Percentiles rank a stretch among this genome's conserved stretches.
These are phyloP conservation scores for Psilocybe sp. DNA, from an alignment of 768 basidiomycete species.

Conservation along the genomic window DNA sequence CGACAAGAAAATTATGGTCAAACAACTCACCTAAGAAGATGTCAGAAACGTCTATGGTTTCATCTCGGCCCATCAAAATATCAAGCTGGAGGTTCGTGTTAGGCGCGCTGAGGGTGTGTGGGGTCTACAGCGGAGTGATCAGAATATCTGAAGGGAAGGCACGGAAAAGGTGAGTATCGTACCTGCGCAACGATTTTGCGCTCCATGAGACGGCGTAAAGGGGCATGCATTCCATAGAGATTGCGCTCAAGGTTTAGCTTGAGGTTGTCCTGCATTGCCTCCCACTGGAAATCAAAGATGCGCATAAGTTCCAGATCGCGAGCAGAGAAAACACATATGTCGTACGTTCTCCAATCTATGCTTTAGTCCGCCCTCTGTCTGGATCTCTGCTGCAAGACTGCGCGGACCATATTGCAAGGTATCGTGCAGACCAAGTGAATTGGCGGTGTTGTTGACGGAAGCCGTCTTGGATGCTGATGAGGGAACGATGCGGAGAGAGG, in stretches of 20 bases:
- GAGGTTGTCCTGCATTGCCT: conserved; percentile 85
- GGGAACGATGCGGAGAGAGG: conserved; percentile 62
- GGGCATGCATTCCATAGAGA: conserved; percentile 83
- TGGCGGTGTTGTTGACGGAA: conserved; percentile 64
- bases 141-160: not conserved
- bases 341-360: conserved; percentile 76
- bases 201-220: conserved; percentile 92
- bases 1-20: not conserved
- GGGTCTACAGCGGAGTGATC: conserved; percentile 40
- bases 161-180: conserved; percentile 22
- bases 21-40: conserved; percentile 67
- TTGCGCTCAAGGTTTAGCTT: conserved; percentile 84
- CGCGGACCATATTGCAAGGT: conserved; percentile 82
- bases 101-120: conserved; percentile 61
- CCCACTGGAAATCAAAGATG: conserved; percentile 62
- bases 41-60: conserved; percentile 73
- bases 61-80: conserved; percentile 91
- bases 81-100: conserved; percentile 86
- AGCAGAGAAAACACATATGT: not conserved
- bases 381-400: conserved; percentile 73
- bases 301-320: not conserved
- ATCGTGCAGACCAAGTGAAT: conserved; percentile 83
- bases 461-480: conserved; percentile 51
- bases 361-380: conserved; percentile 59
- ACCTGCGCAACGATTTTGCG: conserved; percentile 80